Percentiles rank a stretch among this genome's conserved stretches.
Evolutionary conservation across 345 rosid species (phyloP).

Genomic region (Salix suchowensis): DNA sequence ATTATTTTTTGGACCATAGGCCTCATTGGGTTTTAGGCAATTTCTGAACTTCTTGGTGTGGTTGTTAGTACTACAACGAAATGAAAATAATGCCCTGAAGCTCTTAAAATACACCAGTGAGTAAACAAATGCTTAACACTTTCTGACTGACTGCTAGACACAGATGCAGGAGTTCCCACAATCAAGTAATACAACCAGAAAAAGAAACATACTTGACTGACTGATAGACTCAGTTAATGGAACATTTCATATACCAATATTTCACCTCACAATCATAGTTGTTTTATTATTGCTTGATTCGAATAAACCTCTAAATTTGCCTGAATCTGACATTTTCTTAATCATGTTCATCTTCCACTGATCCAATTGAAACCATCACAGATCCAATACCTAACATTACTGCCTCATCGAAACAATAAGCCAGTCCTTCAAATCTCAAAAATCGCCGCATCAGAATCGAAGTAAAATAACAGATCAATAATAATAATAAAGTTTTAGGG

Average conservation of each 20-base stretch:
- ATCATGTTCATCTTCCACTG: background rate
- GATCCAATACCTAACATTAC: background rate
- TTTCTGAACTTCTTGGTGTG: too few relatives aligned
- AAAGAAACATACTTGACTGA: background rate
- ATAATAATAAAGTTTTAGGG: too few relatives aligned
- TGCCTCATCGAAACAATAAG: background rate
- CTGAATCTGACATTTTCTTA: background rate
- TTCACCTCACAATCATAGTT: background rate
- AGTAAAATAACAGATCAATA: background rate
- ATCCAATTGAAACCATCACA: background rate
- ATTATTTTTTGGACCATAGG: too few relatives aligned
- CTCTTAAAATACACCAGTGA: too few relatives aligned
- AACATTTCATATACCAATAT: background rate
- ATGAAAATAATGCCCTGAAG: too few relatives aligned
- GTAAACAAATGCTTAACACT: background rate
- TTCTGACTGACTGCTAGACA: background rate
- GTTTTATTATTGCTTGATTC: background rate
- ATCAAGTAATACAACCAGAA: background rate
- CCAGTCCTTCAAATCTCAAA: background rate
- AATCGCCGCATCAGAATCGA: background rate
- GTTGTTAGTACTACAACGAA: too few relatives aligned
- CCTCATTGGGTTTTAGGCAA: background rate
- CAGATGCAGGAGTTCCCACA: background rate
- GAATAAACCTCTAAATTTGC: background rate
- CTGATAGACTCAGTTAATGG: background rate